Evolutionary conservation across 2,329 filamentous ascomycete species (phyloP).

Genomic region (Triangularia setosa): DNA sequence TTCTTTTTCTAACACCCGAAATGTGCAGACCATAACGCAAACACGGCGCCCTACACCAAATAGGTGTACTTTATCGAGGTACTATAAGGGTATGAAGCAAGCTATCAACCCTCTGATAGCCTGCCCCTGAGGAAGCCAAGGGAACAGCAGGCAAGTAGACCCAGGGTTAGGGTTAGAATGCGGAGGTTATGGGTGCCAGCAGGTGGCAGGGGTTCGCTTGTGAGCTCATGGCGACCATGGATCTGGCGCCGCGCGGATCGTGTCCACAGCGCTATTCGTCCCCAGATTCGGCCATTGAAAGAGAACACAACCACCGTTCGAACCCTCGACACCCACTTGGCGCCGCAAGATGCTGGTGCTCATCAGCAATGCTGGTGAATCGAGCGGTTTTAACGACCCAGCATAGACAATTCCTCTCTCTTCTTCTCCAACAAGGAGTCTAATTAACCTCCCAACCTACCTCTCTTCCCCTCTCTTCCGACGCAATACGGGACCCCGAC

Average conservation of each 20-base stretch:
- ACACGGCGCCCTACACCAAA: too few relatives aligned
- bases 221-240: neutral
- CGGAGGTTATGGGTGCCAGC: neutral
- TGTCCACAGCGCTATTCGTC: neutral
- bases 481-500: neutral
- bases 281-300: constrained; percentile 4
- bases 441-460: neutral
- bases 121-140: too few relatives aligned
- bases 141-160: too few relatives aligned
- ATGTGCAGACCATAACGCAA: too few relatives aligned
- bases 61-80: too few relatives aligned
- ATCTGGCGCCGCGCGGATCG: neutral
- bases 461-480: neutral
- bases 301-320: neutral
- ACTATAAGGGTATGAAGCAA: too few relatives aligned
- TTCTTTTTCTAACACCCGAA: too few relatives aligned
- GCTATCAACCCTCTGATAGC: too few relatives aligned
- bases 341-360: constrained; percentile 21
- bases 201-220: constrained; percentile 1
- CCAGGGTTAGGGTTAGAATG: neutral
- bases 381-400: constrained; percentile 17
- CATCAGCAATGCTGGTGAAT: constrained; percentile 21
- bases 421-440: neutral
- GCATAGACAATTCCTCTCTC: constrained; percentile 8
- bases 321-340: constrained; percentile 4